Evolutionary conservation across 2,329 filamentous ascomycete genomes (phyloP), one percentile per base, ranked within the genome.

Genomic region (Macrophomina phaseolina): DNA sequence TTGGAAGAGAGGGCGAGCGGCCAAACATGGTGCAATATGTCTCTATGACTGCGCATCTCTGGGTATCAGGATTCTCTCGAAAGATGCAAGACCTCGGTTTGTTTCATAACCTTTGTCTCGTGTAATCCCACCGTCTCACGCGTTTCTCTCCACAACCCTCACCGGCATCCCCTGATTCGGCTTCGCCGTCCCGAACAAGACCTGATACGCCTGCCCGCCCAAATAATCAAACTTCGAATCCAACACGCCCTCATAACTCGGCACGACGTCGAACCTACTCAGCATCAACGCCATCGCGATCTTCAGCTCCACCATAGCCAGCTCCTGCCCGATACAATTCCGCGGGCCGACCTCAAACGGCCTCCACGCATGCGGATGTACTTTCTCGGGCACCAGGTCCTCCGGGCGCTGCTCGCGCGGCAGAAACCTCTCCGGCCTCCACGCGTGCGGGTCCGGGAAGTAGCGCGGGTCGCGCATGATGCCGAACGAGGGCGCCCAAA

Each of bases 271-370:
- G 56, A 74, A 75, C 6, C 53, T 66, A 30, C 73, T 56, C 18
- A 68, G 53, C 9, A 70, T 72, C 45, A 74, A 67, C 7, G 69
- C 71, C 5, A 76, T 64, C 1, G 64, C 70, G 12, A 78, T 68
- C 63, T 74, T 75, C 30, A 81, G 65, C 69, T 81, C 77, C 12
- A 75, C 69, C 68, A 74, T 70, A 0, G 78, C 78, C 32, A 82
- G 68, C 28, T 74, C 74, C 70, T 79, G 75, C 0, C 79, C 79
- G 23, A 79, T 73, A 64, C 80, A 82, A 3, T 71, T 72, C 3
- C 79, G 69, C 1, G 76, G 74, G 0, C 81, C 81, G 5, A 73
- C 67, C 45, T 81, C 78, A 65, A 83, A 83, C 0, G 79, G 74
- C 7, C 77, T 71, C 69, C 70, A 81, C 8, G 73, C 76, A 1